Evolutionary conservation across 2,329 filamentous ascomycete genomes (phyloP).

Genomic region (Aspergillus sp.): DNA sequence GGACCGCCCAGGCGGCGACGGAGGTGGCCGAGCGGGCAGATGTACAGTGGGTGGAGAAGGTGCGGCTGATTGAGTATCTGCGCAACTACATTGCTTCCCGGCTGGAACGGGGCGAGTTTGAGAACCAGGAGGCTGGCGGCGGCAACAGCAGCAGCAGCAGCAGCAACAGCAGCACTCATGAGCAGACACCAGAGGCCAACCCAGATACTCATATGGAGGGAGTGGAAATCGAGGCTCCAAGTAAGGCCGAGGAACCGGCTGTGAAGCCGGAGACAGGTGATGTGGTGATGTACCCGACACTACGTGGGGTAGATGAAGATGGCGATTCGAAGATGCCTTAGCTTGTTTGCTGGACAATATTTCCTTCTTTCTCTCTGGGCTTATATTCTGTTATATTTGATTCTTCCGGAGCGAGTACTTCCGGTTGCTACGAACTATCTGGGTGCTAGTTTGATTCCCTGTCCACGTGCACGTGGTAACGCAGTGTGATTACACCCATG

Average conservation of each 20-base stretch:
- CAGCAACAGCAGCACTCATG: slow-evolving; percentile 4
- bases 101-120: slow-evolving; percentile 56
- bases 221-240: slow-evolving; percentile 41
- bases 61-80: slow-evolving; percentile 63
- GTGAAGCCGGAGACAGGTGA: slow-evolving; percentile 29
- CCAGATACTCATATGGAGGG: slow-evolving; percentile 31
- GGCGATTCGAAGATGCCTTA: slow-evolving; percentile 40
- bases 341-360: slow-evolving; percentile 7
- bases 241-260: slow-evolving; percentile 17
- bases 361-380: slow-evolving; percentile 15
- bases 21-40: slow-evolving; percentile 46
- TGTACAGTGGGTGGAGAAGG: slow-evolving; percentile 65
- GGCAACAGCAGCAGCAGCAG: neutral
- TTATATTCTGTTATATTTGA: slow-evolving; percentile 14
- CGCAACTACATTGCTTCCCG: slow-evolving; percentile 59
- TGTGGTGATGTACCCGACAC: slow-evolving; percentile 35
- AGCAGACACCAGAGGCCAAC: slow-evolving; percentile 22
- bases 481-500: neutral
- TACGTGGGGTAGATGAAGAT: slow-evolving; percentile 37
- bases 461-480: slow-evolving; percentile 6
- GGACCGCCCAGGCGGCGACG: slow-evolving; percentile 40
- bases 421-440: slow-evolving; percentile 6
- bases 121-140: slow-evolving; percentile 18
- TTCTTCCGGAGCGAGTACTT: slow-evolving; percentile 6
- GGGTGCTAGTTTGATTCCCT: slow-evolving; percentile 9